Conservation (phyloP, 768 basidiomycete species). For the Boletales sp. region DNA sequence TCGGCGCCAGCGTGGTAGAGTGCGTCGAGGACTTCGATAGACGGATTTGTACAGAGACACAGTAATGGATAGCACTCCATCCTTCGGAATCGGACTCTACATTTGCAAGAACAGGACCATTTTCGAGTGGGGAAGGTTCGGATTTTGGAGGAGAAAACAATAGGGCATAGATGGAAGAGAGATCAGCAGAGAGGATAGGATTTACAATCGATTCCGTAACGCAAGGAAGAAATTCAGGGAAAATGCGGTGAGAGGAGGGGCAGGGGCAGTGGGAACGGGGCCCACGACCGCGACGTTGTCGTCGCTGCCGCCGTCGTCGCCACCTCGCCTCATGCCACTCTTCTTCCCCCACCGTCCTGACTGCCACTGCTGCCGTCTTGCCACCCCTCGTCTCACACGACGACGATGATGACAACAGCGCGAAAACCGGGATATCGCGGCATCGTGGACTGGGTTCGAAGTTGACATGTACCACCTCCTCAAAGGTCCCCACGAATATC, state of each 20-base stretch:
- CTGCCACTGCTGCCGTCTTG: too few species aligned
- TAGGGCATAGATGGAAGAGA: constrained; percentile 49
- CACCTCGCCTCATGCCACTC: too few species aligned
- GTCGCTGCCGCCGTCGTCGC: too few species aligned
- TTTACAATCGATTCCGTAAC: constrained; percentile 53
- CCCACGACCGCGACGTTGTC: too few species aligned
- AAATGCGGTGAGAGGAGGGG: constrained; percentile 32
- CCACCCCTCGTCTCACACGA: too few species aligned
- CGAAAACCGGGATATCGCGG: too few species aligned
- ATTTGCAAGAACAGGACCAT: constrained; percentile 58
- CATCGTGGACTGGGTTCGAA: too few species aligned
- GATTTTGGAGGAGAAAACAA: constrained; percentile 48
- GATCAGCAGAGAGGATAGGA: constrained; percentile 47
- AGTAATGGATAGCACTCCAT: constrained; percentile 74
- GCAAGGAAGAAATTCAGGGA: constrained; percentile 38
- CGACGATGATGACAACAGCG: too few species aligned
- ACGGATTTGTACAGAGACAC: constrained; percentile 54
- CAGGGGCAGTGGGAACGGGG: constrained; percentile 21
- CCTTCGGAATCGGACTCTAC: constrained; percentile 60
- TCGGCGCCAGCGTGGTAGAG: constrained; percentile 78
- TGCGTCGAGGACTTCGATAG: constrained; percentile 60
- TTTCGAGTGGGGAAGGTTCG: constrained; percentile 39
- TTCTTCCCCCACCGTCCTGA: too few species aligned
- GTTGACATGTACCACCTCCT: constrained; percentile 87
- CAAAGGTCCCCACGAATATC: constrained; percentile 85